Evolutionary conservation across 139 green algal genomes (phyloP).

Genomic region (Eudorina sp.): DNA sequence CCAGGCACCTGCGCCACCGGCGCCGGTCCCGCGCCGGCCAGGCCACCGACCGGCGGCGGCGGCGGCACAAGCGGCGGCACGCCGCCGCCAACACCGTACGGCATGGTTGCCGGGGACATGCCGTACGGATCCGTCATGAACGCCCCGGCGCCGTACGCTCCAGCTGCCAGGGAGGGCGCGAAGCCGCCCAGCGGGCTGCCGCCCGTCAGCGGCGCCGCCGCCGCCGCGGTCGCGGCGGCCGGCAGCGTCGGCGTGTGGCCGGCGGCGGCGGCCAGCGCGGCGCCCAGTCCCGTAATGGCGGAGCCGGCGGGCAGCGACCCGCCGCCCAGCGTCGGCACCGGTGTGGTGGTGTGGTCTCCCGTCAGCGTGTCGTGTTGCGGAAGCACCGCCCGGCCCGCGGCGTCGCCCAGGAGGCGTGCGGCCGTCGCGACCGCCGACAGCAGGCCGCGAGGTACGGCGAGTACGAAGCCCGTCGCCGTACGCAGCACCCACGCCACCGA

Average conservation of each 20-base stretch:
- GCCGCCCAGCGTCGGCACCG: background rate
- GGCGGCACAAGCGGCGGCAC: too few species aligned
- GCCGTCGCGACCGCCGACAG: background rate
- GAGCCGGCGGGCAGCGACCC: conserved; percentile 5
- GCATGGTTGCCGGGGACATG: background rate
- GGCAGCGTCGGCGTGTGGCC: conserved; percentile 37
- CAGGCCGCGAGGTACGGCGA: background rate
- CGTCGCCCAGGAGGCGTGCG: conserved; percentile 20
- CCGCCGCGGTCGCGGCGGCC: background rate
- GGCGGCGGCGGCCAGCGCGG: background rate
- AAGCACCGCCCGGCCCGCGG: conserved; percentile 35
- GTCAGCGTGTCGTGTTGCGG: background rate
- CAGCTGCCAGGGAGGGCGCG: too few species aligned
- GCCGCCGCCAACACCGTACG: background rate
- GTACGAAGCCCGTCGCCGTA: background rate
- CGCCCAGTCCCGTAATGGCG: background rate
- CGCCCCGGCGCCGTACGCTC: background rate
- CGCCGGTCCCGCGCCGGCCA: background rate
- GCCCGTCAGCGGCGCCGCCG: background rate
- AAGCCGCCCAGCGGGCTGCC: too few species aligned
- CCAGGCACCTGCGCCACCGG: background rate
- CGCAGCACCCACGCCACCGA: background rate
- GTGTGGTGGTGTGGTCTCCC: background rate
- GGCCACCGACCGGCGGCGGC: too few species aligned
- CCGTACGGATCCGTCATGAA: conserved; percentile 4